These are phyloP conservation scores for Penicillium argentinense DNA, from an alignment of 495 filamentous ascomycete species.

Conservation along the genomic window DNA sequence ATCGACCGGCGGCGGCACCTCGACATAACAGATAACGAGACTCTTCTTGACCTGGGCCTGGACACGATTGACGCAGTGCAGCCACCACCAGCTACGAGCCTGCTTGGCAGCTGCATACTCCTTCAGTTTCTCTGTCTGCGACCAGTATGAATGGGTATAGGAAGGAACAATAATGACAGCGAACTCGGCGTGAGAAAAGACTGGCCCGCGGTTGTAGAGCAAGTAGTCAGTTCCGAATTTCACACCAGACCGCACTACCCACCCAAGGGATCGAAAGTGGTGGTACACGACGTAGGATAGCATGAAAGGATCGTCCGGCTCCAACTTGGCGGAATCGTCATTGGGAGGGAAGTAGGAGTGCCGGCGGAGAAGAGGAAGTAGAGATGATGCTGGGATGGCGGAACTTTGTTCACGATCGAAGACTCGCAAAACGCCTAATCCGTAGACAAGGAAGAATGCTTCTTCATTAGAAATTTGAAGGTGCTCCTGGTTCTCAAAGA, in stretches of 20 bases:
- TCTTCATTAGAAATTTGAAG: slow-evolving; percentile 89
- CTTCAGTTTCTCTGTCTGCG: slow-evolving; percentile 45
- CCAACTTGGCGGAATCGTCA: slow-evolving; percentile 29
- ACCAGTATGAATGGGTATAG: slow-evolving; percentile 77
- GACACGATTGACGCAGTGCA: slow-evolving; percentile 90
- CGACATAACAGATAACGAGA: slow-evolving; percentile 83
- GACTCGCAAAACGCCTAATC: slow-evolving; percentile 73
- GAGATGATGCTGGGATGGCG: slow-evolving; percentile 34
- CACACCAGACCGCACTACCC: slow-evolving; percentile 90
- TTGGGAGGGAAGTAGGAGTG: slow-evolving; percentile 69
- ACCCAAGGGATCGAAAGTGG: slow-evolving; percentile 93
- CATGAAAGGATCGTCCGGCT: slow-evolving; percentile 80
- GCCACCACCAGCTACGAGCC: slow-evolving; percentile 78
- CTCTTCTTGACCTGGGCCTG: slow-evolving; percentile 86
- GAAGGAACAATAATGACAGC: slow-evolving; percentile 80
- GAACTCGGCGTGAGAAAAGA: slow-evolving; percentile 92
- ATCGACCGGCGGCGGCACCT: slow-evolving; percentile 70
- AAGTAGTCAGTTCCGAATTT: slow-evolving; percentile 96
- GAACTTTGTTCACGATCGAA: slow-evolving; percentile 51
- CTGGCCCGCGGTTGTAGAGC: slow-evolving; percentile 91
- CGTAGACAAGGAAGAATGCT: slow-evolving; percentile 86
- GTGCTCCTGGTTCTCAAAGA: slow-evolving; percentile 77
- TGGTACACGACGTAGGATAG: slow-evolving; percentile 88
- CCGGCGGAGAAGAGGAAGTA: slow-evolving; percentile 65
- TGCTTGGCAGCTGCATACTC: slow-evolving; percentile 48